These are phyloP conservation scores for Trichoderma sp. DNA, from an alignment of 2,329 filamentous ascomycete genomes.

Conservation along the genomic window DNA sequence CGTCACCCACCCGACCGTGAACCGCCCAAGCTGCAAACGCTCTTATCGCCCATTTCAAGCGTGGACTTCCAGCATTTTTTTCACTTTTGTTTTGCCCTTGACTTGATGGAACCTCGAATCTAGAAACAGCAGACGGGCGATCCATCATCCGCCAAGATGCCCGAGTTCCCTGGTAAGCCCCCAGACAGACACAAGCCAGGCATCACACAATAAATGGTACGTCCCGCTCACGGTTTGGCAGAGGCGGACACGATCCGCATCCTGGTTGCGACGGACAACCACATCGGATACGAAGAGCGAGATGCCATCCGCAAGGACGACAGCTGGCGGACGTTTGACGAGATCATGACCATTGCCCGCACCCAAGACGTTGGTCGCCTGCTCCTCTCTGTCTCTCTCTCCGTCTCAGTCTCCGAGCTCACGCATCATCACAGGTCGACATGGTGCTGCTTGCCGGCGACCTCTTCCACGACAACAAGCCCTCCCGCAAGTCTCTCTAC, in stretches of 20 bases:
- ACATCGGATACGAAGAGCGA: conserved; percentile 95
- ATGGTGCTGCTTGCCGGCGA: conserved; percentile 96
- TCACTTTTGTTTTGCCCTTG: not conserved
- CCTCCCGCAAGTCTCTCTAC: conserved; percentile 92
- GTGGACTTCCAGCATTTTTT: not conserved
- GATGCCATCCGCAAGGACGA: conserved; percentile 95
- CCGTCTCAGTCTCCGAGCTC: not conserved
- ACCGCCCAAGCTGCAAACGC: not conserved
- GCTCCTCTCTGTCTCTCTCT: not conserved
- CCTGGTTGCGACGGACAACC: conserved; percentile 91
- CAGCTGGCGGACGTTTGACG: conserved; percentile 94
- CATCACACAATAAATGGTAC: conserved; percentile 5
- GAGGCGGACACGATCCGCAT: conserved; percentile 87
- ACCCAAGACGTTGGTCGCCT: conserved; percentile 67
- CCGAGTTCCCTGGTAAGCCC: conserved; percentile 38
- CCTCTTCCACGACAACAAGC: conserved; percentile 97
- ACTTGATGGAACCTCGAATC: not conserved
- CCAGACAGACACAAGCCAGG: not conserved
- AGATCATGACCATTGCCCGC: conserved; percentile 87
- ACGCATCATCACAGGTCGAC: conserved; percentile 62
- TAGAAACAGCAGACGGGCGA: not conserved
- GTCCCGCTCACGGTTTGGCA: conserved; percentile 33
- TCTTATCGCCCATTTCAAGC: not conserved
- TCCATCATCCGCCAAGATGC: conserved; percentile 32
- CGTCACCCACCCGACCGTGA: conserved; percentile 27